phyloP scores from a whole-genome alignment of 257 asterid species.

The Parsonsia alboflavescens region DNA sequence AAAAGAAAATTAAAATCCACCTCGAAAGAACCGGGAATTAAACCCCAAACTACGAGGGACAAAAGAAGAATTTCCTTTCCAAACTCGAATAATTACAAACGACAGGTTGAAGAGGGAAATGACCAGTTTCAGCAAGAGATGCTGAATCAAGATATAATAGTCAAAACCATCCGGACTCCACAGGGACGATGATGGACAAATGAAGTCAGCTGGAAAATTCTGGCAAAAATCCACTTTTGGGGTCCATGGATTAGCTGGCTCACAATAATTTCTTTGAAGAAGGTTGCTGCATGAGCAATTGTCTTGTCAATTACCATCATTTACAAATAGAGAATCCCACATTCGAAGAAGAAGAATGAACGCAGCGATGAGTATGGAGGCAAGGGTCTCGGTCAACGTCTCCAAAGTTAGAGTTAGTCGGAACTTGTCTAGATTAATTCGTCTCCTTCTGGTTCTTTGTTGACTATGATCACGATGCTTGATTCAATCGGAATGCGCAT shows the following conservation, averaged over 20 bases:
- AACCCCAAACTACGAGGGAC: background rate
- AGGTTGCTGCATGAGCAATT: background rate
- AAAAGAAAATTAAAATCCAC: background rate
- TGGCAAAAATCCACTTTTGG: background rate
- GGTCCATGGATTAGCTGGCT: background rate
- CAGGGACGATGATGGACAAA: background rate
- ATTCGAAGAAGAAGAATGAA: background rate
- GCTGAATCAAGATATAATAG: background rate
- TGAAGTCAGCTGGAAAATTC: background rate
- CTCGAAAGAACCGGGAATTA: background rate
- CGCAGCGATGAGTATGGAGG: too few relatives aligned
- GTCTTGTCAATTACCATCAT: background rate
- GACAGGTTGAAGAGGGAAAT: background rate
- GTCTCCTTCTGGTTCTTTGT: too few relatives aligned
- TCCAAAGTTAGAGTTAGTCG: too few relatives aligned
- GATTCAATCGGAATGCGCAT: too few relatives aligned
- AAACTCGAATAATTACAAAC: background rate
- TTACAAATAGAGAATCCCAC: background rate
- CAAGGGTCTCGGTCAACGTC: too few relatives aligned
- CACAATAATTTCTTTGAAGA: background rate
- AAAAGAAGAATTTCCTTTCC: background rate
- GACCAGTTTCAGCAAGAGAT: background rate
- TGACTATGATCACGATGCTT: too few relatives aligned
- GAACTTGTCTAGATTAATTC: too few relatives aligned
- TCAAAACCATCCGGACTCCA: background rate